phyloP scores from a whole-genome alignment of 768 basidiomycete genomes.

The Krasilnikovozyma curviuscula region DNA sequence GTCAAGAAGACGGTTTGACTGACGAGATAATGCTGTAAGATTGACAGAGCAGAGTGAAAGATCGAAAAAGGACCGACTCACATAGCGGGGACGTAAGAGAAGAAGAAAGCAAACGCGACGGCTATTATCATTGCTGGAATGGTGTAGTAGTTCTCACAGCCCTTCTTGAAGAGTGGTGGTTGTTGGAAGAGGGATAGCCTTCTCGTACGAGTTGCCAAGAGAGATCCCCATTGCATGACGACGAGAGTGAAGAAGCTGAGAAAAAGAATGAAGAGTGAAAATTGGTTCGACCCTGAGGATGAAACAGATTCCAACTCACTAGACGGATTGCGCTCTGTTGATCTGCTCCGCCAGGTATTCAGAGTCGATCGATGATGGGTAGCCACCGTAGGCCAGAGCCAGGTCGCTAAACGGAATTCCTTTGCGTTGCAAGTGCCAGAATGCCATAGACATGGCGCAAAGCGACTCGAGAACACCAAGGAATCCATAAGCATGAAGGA shows the following conservation, averaged over 20 bases:
- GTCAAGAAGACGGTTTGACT: slow-evolving; percentile 38
- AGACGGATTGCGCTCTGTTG: slow-evolving; percentile 37
- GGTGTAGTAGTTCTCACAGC: slow-evolving; percentile 31
- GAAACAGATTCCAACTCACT: no score
- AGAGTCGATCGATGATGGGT: slow-evolving; percentile 29
- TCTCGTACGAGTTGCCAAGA: slow-evolving; percentile 39
- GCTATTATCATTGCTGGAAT: slow-evolving; percentile 34
- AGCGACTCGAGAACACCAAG: slow-evolving; percentile 35
- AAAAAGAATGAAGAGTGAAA: background rate
- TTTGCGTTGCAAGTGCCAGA: slow-evolving; percentile 31
- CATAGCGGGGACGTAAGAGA: slow-evolving; percentile 21
- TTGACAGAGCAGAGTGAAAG: slow-evolving; percentile 33
- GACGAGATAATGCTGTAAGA: no score
- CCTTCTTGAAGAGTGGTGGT: slow-evolving; percentile 29
- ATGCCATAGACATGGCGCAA: slow-evolving; percentile 35
- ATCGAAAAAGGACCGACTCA: background rate
- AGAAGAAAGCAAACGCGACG: slow-evolving; percentile 32
- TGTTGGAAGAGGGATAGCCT: slow-evolving; percentile 39
- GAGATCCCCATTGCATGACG: slow-evolving; percentile 44
- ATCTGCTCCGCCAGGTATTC: slow-evolving; percentile 22
- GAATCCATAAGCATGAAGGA: slow-evolving; percentile 42
- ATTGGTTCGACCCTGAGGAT: slow-evolving; percentile 25
- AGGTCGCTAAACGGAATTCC: slow-evolving; percentile 18
- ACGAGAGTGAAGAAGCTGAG: slow-evolving; percentile 29
- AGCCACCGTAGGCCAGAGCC: slow-evolving; percentile 29